Evolutionary conservation across 2,329 filamentous ascomycete genomes (phyloP).

Genomic region (Epichloe sylvatica): DNA sequence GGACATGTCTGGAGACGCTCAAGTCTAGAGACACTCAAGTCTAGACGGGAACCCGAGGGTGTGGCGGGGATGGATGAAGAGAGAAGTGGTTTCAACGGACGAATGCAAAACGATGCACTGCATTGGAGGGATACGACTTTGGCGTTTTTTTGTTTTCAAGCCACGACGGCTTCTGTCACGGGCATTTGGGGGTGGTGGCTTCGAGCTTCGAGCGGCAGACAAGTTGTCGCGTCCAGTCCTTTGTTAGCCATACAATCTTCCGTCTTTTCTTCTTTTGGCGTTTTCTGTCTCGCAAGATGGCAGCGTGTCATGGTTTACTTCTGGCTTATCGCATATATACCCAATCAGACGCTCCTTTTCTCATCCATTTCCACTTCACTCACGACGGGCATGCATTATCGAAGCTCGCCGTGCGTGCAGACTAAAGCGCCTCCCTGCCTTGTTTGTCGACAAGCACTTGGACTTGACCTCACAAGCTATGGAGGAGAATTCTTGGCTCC

Average conservation of each 20-base stretch:
- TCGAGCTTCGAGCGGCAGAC: background rate
- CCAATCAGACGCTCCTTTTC: conserved; percentile 4
- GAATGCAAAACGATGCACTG: too few species aligned
- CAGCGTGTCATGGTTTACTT: background rate
- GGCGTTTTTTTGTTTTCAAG: background rate
- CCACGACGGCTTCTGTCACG: background rate
- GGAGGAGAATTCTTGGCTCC: too few species aligned
- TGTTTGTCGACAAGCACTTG: too few species aligned
- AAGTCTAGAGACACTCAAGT: background rate
- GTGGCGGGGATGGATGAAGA: background rate
- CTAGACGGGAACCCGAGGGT: background rate
- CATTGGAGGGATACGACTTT: background rate
- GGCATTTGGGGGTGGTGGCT: background rate
- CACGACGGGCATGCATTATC: background rate
- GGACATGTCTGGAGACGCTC: background rate
- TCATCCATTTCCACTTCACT: background rate
- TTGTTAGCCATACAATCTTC: background rate
- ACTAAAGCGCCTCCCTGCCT: too few species aligned
- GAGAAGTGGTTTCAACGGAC: background rate
- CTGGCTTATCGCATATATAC: conserved; percentile 2
- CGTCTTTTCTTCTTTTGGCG: background rate
- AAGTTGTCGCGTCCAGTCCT: background rate
- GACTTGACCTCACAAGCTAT: too few species aligned
- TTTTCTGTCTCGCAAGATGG: background rate
- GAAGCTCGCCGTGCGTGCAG: too few species aligned